Evolutionary conservation across 192 early-diverging fungal species (phyloP).

Genomic region (Chytriomyces hyalinus): DNA sequence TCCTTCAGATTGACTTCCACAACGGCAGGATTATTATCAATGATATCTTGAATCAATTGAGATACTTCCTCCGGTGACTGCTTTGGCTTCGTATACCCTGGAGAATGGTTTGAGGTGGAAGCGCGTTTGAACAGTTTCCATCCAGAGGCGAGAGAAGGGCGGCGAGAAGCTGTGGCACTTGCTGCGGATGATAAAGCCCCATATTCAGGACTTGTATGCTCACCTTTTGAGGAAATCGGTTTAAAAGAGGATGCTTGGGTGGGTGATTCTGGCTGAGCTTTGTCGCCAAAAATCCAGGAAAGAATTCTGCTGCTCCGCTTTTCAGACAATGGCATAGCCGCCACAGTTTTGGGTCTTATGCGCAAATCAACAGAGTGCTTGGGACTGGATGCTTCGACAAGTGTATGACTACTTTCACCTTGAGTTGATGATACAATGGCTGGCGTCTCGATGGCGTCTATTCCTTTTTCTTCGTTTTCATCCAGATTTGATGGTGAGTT

Average conservation of each 20-base stretch:
- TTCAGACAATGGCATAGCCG: not conserved
- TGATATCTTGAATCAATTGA: constrained; percentile 15
- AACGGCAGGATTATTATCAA: constrained; percentile 5
- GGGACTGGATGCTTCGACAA: not conserved
- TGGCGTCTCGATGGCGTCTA: not conserved
- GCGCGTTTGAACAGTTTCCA: constrained; percentile 14
- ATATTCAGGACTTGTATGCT: not conserved
- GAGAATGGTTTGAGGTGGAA: not conserved
- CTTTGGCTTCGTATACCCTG: constrained; percentile 6
- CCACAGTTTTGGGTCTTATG: not conserved
- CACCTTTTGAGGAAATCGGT: not conserved
- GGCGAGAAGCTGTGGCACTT: not conserved
- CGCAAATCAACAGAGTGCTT: not conserved
- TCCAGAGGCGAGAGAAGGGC: constrained; percentile 15
- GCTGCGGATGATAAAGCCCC: not conserved
- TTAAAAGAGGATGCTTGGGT: not conserved
- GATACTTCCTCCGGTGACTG: not conserved
- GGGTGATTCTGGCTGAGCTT: not conserved
- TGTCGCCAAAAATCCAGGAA: constrained; percentile 5
- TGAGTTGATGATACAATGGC: not conserved
- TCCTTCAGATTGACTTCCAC: constrained; percentile 38
- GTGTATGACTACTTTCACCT: not conserved
- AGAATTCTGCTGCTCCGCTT: not conserved
- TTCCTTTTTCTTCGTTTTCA: not conserved
- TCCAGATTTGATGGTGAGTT: not conserved